Base-by-base conservation (phyloP, 768 basidiomycete genomes). In the Boletus rubropictus region DNA sequence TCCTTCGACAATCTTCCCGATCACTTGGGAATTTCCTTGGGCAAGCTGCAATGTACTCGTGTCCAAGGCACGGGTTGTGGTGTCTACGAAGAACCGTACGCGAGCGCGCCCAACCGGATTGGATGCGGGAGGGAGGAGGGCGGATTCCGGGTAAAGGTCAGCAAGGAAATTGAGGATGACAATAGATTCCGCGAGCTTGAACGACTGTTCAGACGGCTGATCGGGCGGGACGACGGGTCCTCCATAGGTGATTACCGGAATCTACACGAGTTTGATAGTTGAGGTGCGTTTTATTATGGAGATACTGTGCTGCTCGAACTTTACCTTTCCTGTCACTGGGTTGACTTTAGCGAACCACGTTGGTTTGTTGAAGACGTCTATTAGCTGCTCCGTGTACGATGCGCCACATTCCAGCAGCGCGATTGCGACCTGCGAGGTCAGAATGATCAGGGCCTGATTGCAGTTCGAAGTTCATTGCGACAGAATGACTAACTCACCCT, bases 281-380 rank as follows among this genome's bases (percentile, higher is more conserved):
- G 18, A 4, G n/a, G 3, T 29, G 21, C 4, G 21, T 22, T 22
- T 10, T n/a, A n/a, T n/a, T n/a, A n/a, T n/a, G n/a, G n/a, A n/a
- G n/a, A 15, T 22, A 22, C 9, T 5, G 37, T 1, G 5, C 17
- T 9, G n/a, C n/a, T n/a, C n/a, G n/a, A 7, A 29, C 32, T 57
- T 59, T 59, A 81, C 82, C 73, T 82, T 84, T 64, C 76, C 76
- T 2, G 52, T 54, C 0, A 75, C 75, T 0, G 82, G 78, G 58
- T 85, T 86, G 20, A 82, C 73, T 48, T 78, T 70, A 0, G 76
- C 69, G 56, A 81, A 84, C 82, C 82, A 84, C 44, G 73, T 75
- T 1, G 82, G 82, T 63, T 84, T 86, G 65, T 80, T 79, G 52
- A 52, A 43, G 14, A 85, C 63, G 47, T 84, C 78, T 38, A 86